Conservation (phyloP, 371 early-diverging fungal species). For the Apophysomyces ossiformis region DNA sequence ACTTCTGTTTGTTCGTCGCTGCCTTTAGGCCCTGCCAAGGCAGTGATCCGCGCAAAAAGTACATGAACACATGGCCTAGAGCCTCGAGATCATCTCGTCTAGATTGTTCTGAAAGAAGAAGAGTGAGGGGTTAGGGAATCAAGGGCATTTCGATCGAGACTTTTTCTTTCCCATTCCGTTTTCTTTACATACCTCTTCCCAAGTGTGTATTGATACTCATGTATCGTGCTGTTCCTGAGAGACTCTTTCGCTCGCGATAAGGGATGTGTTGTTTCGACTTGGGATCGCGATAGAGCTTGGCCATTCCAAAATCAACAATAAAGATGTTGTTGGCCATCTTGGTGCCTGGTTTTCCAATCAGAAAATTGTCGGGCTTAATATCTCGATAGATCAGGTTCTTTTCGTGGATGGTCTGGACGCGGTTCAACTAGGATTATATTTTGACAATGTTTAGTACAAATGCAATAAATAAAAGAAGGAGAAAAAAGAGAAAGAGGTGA, state of each 20-base stretch:
- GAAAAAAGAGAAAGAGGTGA: slow-evolving; percentile 7
- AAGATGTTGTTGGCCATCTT: slow-evolving; percentile 67
- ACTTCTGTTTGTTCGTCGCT: slow-evolving; percentile 98
- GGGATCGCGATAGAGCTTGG: slow-evolving; percentile 91
- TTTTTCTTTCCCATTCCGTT: background rate
- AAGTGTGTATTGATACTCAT: slow-evolving; percentile 96
- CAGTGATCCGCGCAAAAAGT: slow-evolving; percentile 96
- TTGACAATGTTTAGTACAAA: background rate
- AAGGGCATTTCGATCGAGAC: slow-evolving; percentile 7
- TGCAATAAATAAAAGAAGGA: background rate
- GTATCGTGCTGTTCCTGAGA: slow-evolving; percentile 96
- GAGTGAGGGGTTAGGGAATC: slow-evolving; percentile 10
- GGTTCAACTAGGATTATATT: slow-evolving; percentile 63
- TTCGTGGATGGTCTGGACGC: slow-evolving; percentile 96
- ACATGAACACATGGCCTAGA: slow-evolving; percentile 98
- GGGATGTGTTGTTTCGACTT: slow-evolving; percentile 92
- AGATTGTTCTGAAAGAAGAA: slow-evolving; percentile 78
- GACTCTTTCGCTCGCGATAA: slow-evolving; percentile 84
- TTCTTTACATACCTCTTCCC: slow-evolving; percentile 60
- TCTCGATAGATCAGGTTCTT: slow-evolving; percentile 98
- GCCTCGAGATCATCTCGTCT: slow-evolving; percentile 99
- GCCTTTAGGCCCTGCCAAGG: slow-evolving; percentile 99
- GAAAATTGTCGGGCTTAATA: slow-evolving; percentile 99
- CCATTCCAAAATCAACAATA: slow-evolving; percentile 96
- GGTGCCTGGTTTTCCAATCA: slow-evolving; percentile 80